Base-by-base conservation (phyloP, 495 filamentous ascomycete genomes). In the Pyrenula aspistea region DNA sequence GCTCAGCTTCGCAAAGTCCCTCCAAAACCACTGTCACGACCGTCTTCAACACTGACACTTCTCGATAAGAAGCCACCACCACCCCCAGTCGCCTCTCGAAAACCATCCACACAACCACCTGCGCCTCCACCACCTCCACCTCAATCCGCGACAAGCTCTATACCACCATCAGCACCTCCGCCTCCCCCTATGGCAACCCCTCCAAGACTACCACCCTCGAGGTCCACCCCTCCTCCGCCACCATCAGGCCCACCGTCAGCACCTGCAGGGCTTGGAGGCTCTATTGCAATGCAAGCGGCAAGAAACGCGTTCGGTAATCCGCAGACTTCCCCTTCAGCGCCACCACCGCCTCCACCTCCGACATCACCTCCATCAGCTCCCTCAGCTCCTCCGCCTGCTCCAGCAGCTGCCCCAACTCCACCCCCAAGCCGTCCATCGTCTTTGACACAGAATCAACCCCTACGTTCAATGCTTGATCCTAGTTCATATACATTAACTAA, bases 401-500 rank as follows among this genome's bases (percentile, higher is more conserved):
- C 56, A 88, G 67, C 24, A 87, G 63, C 57, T 78, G 63, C 4
- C 81, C 72, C 53, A 89, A 52, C 19, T 52, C 50, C 50, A 20
- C 50, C 50, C 10, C 50, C 22, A 8, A 52, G 50, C 20, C n/a
- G 50, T 21, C 50, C 50, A 4, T 52, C 50, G n/a, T 24, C 50
- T 21, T 15, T 42, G 4, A 42, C 31, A 42, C 50, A 52, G n/a
- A 4, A 67, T 55, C 71, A 74, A 36, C 65, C 72, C 22, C 73
- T 73, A 51, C 72, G 78, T 55, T 80, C 82, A 4, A 78, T 83
- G 68, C 69, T 91, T 20, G 85, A 93, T 66, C 78, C 89, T 12
- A 89, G 84, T 65, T 75, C 81, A 23, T 93, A 89, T 68, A 92
- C 88, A 2, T 75, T 95, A 24, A 77, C 77, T 11, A 83, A 83